phyloP scores from a whole-genome alignment of 2,329 filamentous ascomycete species.

The Diaporthe batatas region DNA sequence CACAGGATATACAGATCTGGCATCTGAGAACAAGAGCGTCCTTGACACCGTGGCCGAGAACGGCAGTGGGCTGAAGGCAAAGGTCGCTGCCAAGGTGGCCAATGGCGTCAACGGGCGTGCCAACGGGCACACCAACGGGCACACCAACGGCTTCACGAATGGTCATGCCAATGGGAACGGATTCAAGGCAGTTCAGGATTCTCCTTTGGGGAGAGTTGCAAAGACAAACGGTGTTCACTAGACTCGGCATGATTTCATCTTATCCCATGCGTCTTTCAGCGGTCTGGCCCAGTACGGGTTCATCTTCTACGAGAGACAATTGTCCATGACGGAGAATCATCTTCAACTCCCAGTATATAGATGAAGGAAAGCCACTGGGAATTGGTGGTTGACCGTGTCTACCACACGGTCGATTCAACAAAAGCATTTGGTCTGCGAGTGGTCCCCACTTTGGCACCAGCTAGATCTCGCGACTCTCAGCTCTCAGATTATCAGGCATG shows the following conservation, averaged over 20 bases:
- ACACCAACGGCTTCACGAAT: neutral
- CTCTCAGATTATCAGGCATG: neutral
- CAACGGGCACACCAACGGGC: slow-evolving; percentile 2
- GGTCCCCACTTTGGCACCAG: neutral
- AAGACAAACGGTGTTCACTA: slow-evolving; percentile 37
- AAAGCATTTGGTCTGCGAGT: neutral
- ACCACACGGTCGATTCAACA: neutral
- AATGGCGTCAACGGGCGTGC: slow-evolving; percentile 46
- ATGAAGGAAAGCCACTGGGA: neutral
- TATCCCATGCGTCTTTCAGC: neutral
- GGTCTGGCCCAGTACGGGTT: neutral
- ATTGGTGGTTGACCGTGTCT: too few species aligned
- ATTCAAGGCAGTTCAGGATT: slow-evolving; percentile 15
- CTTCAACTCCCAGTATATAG: neutral
- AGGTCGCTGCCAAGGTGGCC: slow-evolving; percentile 53
- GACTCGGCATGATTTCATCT: neutral
- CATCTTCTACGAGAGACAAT: slow-evolving; percentile 12
- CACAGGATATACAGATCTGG: slow-evolving; percentile 68
- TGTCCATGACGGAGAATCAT: neutral
- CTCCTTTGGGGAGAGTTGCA: slow-evolving; percentile 23
- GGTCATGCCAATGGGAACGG: slow-evolving; percentile 13
- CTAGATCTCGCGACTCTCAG: neutral
- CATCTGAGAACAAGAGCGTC: slow-evolving; percentile 57
- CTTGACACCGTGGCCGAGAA: slow-evolving; percentile 53
- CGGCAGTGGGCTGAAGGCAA: slow-evolving; percentile 53